Percentiles rank a stretch among this genome's conserved stretches.
phyloP scores from a whole-genome alignment of 2,329 filamentous ascomycete species.

The Neocucurbitaria cava region DNA sequence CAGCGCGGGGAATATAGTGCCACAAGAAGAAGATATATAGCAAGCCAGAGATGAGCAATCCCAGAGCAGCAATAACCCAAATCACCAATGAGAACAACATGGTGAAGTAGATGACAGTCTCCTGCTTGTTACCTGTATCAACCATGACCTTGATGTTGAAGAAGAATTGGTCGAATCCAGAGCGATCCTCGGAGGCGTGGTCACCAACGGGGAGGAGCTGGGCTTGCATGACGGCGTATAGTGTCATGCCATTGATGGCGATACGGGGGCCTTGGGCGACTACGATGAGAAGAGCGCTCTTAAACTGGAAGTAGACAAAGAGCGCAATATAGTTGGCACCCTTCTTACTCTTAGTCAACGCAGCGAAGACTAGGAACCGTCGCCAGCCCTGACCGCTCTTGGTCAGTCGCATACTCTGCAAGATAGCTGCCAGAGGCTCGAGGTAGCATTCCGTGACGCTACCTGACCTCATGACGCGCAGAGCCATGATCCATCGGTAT shows the following conservation, averaged over 20 bases:
- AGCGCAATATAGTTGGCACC: slow-evolving; percentile 88
- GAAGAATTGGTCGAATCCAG: slow-evolving; percentile 77
- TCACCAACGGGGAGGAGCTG: slow-evolving; percentile 71
- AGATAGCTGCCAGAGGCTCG: slow-evolving; percentile 81
- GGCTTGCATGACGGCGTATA: slow-evolving; percentile 81
- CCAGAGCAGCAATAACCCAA: slow-evolving; percentile 82
- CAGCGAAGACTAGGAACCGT: slow-evolving; percentile 90
- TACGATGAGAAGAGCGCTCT: slow-evolving; percentile 83
- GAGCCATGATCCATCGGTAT: slow-evolving; percentile 80
- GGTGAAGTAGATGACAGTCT: slow-evolving; percentile 82
- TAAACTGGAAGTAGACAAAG: slow-evolving; percentile 86
- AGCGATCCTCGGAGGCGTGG: slow-evolving; percentile 64
- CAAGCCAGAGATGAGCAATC: slow-evolving; percentile 73
- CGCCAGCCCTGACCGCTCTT: slow-evolving; percentile 77
- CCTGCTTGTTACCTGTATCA: slow-evolving; percentile 71
- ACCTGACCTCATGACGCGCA: slow-evolving; percentile 80
- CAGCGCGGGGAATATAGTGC: slow-evolving; percentile 84
- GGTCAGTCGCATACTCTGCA: slow-evolving; percentile 81
- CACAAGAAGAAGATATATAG: slow-evolving; percentile 90
- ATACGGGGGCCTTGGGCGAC: slow-evolving; percentile 92
- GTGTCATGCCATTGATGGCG: slow-evolving; percentile 85
- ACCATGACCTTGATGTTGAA: slow-evolving; percentile 79
- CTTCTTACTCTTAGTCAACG: slow-evolving; percentile 89
- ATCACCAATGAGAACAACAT: slow-evolving; percentile 93
- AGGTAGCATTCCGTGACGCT: slow-evolving; percentile 92